Evolutionary conservation across 163 green algal genomes (phyloP).

Genomic region (Coccomyxa subellipsoidea): DNA sequence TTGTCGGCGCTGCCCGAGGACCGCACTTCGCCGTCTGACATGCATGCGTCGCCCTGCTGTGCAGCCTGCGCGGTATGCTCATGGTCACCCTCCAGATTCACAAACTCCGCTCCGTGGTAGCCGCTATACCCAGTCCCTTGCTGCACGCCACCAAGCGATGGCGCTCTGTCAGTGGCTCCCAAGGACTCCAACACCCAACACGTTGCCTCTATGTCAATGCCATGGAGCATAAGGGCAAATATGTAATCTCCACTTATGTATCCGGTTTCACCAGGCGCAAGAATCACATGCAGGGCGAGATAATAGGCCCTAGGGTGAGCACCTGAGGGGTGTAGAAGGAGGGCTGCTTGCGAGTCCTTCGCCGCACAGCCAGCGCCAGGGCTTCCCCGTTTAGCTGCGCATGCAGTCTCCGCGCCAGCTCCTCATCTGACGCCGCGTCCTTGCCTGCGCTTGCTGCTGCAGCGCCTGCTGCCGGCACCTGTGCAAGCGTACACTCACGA

Average conservation of each 20-base stretch:
- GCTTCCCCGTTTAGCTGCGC: slow-evolving; percentile 49
- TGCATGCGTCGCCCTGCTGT: not conserved
- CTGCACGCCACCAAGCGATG: not conserved
- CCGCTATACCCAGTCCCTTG: not conserved
- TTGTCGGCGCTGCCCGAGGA: not conserved
- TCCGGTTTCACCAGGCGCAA: too few species aligned
- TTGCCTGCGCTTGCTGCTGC: not conserved
- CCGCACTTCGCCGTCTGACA: not conserved
- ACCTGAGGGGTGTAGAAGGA: slow-evolving; percentile 12
- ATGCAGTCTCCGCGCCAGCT: slow-evolving; percentile 56
- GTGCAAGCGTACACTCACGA: too few species aligned
- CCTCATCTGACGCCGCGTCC: slow-evolving; percentile 36
- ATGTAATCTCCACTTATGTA: too few species aligned
- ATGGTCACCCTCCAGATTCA: not conserved
- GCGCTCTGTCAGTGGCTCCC: not conserved
- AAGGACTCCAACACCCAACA: too few species aligned
- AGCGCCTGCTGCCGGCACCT: not conserved
- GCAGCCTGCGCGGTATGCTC: not conserved
- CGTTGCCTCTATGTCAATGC: too few species aligned
- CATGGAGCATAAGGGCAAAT: too few species aligned
- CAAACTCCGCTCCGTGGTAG: not conserved
- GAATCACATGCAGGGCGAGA: too few species aligned
- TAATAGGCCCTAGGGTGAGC: not conserved
- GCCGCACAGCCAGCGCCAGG: not conserved
- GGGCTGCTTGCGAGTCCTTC: slow-evolving; percentile 1